Percentiles rank a stretch among this genome's conserved stretches.
Evolutionary conservation across 257 asterid species (phyloP).

Genomic region (Solanum virginianum): DNA sequence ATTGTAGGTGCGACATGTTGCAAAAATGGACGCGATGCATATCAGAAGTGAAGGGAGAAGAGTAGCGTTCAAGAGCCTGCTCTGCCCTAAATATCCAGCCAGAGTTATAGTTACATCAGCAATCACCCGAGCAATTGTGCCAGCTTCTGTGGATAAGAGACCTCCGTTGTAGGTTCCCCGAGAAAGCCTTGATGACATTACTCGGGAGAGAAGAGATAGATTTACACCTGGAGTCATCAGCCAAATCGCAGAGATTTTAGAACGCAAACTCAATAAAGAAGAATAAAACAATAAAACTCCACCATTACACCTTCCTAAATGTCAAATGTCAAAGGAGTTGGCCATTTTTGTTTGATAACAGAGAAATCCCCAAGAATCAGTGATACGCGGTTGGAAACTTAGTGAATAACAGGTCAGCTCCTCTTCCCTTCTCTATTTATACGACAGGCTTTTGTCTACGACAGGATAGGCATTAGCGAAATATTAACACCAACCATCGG

Average conservation of each 20-base stretch:
- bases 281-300: not conserved
- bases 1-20: slow-evolving; percentile 81
- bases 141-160: slow-evolving; percentile 84
- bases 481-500: not conserved
- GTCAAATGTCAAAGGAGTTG: not conserved
- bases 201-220: slow-evolving; percentile 77
- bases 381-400: not conserved
- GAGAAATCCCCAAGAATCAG: not conserved
- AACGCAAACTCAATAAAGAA: not conserved
- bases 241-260: not conserved
- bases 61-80: slow-evolving; percentile 57
- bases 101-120: slow-evolving; percentile 87
- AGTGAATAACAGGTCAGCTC: not conserved
- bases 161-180: slow-evolving; percentile 92
- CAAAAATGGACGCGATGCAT: slow-evolving; percentile 60
- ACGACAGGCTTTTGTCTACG: not conserved
- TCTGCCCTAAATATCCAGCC: slow-evolving; percentile 68
- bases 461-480: not conserved
- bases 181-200: slow-evolving; percentile 92
- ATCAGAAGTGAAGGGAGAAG: slow-evolving; percentile 71
- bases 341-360: not conserved
- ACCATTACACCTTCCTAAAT: not conserved
- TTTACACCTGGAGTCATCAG: slow-evolving; percentile 45
- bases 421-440: not conserved
- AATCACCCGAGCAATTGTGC: slow-evolving; percentile 79